Percentiles rank a stretch among this genome's conserved stretches.
phyloP scores from a whole-genome alignment of 352 stramenopile species.

The Pythium folliculosum region DNA sequence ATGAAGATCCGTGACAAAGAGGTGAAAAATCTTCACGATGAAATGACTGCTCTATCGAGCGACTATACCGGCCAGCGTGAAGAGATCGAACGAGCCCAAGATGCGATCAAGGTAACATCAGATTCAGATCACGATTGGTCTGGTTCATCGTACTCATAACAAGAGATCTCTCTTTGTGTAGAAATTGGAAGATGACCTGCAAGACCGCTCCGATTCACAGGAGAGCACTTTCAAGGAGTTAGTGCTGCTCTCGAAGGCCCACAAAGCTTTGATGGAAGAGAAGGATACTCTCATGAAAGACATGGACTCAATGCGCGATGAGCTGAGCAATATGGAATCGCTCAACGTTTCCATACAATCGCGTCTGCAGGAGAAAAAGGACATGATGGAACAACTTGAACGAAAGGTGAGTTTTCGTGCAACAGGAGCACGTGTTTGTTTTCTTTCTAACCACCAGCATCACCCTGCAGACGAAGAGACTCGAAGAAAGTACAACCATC shows the following conservation, averaged over 20 bases:
- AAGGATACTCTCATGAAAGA: constrained; percentile 52
- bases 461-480: constrained; percentile 38
- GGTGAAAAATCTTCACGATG: constrained; percentile 52
- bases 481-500: constrained; percentile 51
- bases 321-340: constrained; percentile 56
- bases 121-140: neutral
- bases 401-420: constrained; percentile 46
- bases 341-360: constrained; percentile 60
- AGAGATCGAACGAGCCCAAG: constrained; percentile 51
- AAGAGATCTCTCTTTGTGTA: constrained; percentile 19
- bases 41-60: constrained; percentile 62
- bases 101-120: constrained; percentile 49
- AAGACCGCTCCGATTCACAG: constrained; percentile 54
- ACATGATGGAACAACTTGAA: constrained; percentile 59
- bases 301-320: constrained; percentile 48
- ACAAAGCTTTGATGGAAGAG: constrained; percentile 69
- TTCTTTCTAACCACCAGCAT: neutral
- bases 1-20: constrained; percentile 66
- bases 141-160: neutral
- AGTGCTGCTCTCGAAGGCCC: constrained; percentile 74
- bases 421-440: neutral
- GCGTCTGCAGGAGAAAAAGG: constrained; percentile 64
- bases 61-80: constrained; percentile 71
- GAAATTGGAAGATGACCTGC: constrained; percentile 60
- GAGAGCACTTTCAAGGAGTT: constrained; percentile 82